Percentiles rank a stretch among this genome's conserved stretches.
These are phyloP conservation scores for Rhizopogon salebrosus DNA, from an alignment of 768 basidiomycete species.

Conservation along the genomic window DNA sequence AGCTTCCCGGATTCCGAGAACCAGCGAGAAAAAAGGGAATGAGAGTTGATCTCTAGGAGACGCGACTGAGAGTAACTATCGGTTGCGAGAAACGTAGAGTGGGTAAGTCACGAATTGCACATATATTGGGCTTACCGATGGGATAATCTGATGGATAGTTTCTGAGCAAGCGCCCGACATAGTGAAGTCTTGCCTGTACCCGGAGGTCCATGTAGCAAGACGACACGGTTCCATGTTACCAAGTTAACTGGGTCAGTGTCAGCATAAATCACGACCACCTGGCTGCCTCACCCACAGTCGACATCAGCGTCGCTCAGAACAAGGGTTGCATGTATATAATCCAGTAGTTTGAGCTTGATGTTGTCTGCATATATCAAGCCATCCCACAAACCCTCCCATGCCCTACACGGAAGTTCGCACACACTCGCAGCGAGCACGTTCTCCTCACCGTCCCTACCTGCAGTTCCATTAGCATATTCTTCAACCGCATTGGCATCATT, in stretches of 20 bases:
- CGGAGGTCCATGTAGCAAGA: constrained; percentile 92
- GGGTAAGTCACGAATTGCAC: background rate
- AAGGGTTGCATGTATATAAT: constrained; percentile 93
- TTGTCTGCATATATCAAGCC: constrained; percentile 80
- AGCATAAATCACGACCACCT: background rate
- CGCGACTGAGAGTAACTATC: constrained; percentile 80
- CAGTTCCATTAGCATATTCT: constrained; percentile 63
- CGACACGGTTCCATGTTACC: constrained; percentile 93
- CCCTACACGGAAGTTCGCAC: constrained; percentile 77
- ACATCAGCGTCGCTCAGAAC: constrained; percentile 87
- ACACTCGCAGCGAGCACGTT: constrained; percentile 86
- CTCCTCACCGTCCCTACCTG: constrained; percentile 52
- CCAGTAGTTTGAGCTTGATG: constrained; percentile 83
- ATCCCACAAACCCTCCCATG: constrained; percentile 91
- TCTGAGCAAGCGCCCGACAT: constrained; percentile 92
- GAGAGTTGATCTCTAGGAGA: constrained; percentile 95
- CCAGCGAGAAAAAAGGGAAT: constrained; percentile 97
- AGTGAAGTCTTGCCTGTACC: constrained; percentile 97
- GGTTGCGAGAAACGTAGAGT: constrained; percentile 1
- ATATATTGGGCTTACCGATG: constrained; percentile 50
- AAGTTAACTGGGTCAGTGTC: constrained; percentile 61
- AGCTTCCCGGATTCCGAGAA: constrained; percentile 99
- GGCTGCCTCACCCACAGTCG: constrained; percentile 54
- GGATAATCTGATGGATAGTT: constrained; percentile 85
- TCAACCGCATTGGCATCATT: constrained; percentile 61